phyloP scores from a whole-genome alignment of 73 alveolate genomes.

The Paramecium biaurelia region DNA sequence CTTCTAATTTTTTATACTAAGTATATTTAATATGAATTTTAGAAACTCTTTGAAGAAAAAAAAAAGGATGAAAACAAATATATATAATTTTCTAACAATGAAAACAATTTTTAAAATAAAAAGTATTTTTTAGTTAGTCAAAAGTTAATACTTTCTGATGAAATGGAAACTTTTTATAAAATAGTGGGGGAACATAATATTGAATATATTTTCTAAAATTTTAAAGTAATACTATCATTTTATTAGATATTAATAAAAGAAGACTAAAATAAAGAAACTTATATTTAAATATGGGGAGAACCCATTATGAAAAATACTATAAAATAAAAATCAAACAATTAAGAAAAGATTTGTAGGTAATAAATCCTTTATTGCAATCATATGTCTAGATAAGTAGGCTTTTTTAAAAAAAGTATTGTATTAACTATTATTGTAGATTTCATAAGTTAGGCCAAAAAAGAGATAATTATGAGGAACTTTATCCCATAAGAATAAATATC shows the following conservation, averaged over 20 bases:
- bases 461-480: background rate
- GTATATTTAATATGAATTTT: background rate
- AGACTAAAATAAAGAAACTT: background rate
- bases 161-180: slow-evolving; percentile 7
- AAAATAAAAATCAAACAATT: background rate
- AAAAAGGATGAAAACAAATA: background rate
- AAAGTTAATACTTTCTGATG: background rate
- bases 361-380: slow-evolving; percentile 35
- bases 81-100: background rate
- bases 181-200: background rate
- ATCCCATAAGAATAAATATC: background rate
- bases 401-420: slow-evolving; percentile 4
- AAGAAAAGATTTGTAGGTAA: background rate
- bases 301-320: background rate
- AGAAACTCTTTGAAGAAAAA: background rate
- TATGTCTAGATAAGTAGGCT: slow-evolving; percentile 37
- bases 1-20: slow-evolving; percentile 6
- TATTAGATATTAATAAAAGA: background rate
- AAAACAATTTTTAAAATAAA: background rate
- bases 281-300: slow-evolving; percentile 8
- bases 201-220: background rate
- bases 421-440: background rate
- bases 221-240: background rate
- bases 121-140: background rate
- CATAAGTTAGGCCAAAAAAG: background rate